A percentile compares a stretch with the other conserved stretches of the same genome.
phyloP scores from a whole-genome alignment of 1,284 basidiomycete genomes.

The Fereydounia khargensis region DNA sequence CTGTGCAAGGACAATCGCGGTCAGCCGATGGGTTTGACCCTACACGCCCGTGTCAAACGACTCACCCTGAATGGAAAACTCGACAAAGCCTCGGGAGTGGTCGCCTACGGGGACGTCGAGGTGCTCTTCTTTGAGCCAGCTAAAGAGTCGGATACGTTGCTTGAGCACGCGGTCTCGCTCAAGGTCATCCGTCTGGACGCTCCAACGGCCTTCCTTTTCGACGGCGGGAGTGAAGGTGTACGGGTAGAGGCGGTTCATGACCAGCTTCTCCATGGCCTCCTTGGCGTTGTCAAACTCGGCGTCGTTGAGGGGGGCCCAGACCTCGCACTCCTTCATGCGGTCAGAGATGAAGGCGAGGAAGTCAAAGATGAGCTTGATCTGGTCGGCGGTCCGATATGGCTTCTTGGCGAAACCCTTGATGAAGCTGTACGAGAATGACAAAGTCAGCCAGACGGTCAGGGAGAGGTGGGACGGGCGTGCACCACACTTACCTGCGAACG shows the following conservation, averaged over 20 bases:
- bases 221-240: constrained; percentile 55
- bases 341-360: constrained; percentile 55
- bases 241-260: constrained; percentile 90
- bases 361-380: constrained; percentile 57
- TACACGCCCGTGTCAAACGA: no score
- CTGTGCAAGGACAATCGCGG: no score
- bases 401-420: constrained; percentile 55
- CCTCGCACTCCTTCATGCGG: constrained; percentile 46
- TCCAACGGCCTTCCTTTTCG: constrained; percentile 49
- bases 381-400: constrained; percentile 52
- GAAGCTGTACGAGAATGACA: no score
- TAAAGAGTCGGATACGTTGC: constrained; percentile 87
- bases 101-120: constrained; percentile 65
- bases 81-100: constrained; percentile 72
- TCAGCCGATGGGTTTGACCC: no score
- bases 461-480: not conserved
- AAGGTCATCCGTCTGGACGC: constrained; percentile 77
- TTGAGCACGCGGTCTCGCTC: constrained; percentile 86
- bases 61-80: constrained; percentile 85
- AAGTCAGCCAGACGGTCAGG: not conserved
- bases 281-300: constrained; percentile 92
- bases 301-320: constrained; percentile 61
- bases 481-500: constrained; percentile 34
- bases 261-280: constrained; percentile 98
- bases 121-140: constrained; percentile 84